Conservation (phyloP, 768 basidiomycete genomes). For the Termitomyces sp. region DNA sequence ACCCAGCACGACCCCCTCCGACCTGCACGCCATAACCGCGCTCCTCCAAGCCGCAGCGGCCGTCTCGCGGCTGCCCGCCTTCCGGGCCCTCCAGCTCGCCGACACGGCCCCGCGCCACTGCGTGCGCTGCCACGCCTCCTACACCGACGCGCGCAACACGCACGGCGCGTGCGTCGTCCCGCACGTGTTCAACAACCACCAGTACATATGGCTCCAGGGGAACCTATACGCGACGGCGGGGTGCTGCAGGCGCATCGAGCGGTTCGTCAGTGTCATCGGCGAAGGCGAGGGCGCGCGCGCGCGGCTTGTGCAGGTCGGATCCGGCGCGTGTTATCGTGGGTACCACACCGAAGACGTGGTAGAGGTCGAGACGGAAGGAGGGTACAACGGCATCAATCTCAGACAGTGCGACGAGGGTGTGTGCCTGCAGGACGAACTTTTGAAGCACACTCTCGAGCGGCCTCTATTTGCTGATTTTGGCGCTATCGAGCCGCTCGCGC, state of each 20-base stretch:
- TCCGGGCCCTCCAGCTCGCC: slow-evolving; percentile 4
- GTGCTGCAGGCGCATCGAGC: not conserved
- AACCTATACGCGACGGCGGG: not conserved
- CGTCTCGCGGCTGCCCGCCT: not conserved
- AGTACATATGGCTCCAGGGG: not conserved
- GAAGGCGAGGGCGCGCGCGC: not conserved
- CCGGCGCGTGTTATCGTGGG: slow-evolving; percentile 4
- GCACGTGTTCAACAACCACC: slow-evolving; percentile 5
- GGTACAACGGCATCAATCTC: slow-evolving; percentile 8
- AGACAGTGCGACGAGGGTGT: slow-evolving; percentile 1
- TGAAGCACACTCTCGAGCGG: not conserved
- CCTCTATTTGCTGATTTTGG: slow-evolving; percentile 2
- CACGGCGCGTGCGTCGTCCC: slow-evolving; percentile 7
- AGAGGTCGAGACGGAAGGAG: slow-evolving; percentile 7
- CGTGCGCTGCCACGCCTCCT: slow-evolving; percentile 11
- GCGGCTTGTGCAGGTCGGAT: not conserved
- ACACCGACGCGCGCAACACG: slow-evolving; percentile 7
- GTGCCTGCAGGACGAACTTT: slow-evolving; percentile 1
- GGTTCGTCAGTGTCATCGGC: slow-evolving; percentile 1
- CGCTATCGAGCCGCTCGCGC: not conserved
- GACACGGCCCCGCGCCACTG: slow-evolving; percentile 8
- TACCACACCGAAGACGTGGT: slow-evolving; percentile 13
- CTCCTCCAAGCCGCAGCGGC: slow-evolving; percentile 3
- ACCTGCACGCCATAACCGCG: not conserved
- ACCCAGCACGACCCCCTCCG: not conserved